A percentile compares a stretch with the other conserved stretches of the same genome.
These are phyloP conservation scores for Eimeria necatrix DNA, from an alignment of 169 alveolate species.

Conservation along the genomic window DNA sequence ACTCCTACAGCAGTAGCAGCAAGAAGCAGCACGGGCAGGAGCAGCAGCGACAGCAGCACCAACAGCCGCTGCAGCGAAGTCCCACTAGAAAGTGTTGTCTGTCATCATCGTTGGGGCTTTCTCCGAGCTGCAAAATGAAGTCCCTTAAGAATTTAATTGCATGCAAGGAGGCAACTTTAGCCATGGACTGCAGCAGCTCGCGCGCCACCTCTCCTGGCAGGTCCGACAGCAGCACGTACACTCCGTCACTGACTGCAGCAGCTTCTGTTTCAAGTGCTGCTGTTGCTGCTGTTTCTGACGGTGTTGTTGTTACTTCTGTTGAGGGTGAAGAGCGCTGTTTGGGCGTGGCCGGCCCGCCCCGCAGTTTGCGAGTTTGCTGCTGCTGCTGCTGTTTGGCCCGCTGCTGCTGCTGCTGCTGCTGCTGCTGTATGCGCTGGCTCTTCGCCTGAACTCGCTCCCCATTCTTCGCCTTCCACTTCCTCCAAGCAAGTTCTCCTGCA, in stretches of 20 bases:
- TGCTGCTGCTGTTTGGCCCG: neutral
- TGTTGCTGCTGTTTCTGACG: neutral
- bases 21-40: neutral
- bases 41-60: neutral
- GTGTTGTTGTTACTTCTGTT: no score
- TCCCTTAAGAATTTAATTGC: slow-evolving; percentile 36
- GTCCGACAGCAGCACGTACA: slow-evolving; percentile 36
- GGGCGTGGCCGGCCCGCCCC: neutral
- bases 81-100: slow-evolving; percentile 23
- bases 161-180: slow-evolving; percentile 12
- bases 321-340: neutral
- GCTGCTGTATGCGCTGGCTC: neutral
- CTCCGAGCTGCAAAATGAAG: slow-evolving; percentile 16
- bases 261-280: slow-evolving; percentile 2
- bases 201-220: slow-evolving; percentile 36
- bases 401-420: slow-evolving; percentile 51
- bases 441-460: neutral
- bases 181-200: slow-evolving; percentile 54
- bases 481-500: slow-evolving; percentile 14
- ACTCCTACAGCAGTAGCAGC: neutral
- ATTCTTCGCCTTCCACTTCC: neutral
- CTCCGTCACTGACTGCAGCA: neutral
- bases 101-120: slow-evolving; percentile 22
- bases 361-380: neutral
- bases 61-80: neutral